A percentile compares a stretch with the other conserved stretches of the same genome.
These are phyloP conservation scores for Quercus suber DNA, from an alignment of 306 rosid species.

Conservation along the genomic window DNA sequence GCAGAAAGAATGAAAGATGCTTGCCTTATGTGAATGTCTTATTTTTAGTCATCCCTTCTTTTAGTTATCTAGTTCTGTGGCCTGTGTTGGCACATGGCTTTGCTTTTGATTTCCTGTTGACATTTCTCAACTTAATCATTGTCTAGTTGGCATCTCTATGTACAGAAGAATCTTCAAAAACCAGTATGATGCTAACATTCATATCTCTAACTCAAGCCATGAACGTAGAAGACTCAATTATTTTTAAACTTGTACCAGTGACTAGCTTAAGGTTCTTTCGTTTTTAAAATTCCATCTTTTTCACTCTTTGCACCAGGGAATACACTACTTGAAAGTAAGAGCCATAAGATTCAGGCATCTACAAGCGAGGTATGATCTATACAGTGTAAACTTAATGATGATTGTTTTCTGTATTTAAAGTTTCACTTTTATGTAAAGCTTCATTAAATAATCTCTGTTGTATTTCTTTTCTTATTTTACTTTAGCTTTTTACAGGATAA, in stretches of 20 bases:
- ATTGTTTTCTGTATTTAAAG: background rate
- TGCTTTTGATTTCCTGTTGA: background rate
- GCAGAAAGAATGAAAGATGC: too few relatives aligned
- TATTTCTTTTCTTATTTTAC: constrained; percentile 36
- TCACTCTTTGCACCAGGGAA: constrained; percentile 48
- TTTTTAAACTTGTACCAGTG: background rate
- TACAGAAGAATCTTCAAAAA: background rate
- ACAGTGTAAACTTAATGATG: constrained; percentile 12
- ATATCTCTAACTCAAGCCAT: background rate
- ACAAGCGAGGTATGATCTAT: constrained; percentile 42
- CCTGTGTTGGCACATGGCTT: background rate
- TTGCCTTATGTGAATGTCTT: background rate
- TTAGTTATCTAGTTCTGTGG: background rate
- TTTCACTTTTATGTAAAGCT: background rate
- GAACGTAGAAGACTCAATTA: background rate
- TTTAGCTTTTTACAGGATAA: constrained; percentile 63
- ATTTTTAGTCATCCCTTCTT: background rate
- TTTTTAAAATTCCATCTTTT: background rate
- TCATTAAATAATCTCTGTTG: constrained; percentile 11
- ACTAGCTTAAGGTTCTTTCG: background rate
- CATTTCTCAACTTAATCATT: background rate
- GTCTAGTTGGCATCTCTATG: background rate
- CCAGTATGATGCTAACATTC: background rate
- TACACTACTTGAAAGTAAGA: constrained; percentile 33
- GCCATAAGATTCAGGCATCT: constrained; percentile 36